Base-by-base conservation (phyloP, 768 basidiomycete genomes). In the Baorangia bicolor region DNA sequence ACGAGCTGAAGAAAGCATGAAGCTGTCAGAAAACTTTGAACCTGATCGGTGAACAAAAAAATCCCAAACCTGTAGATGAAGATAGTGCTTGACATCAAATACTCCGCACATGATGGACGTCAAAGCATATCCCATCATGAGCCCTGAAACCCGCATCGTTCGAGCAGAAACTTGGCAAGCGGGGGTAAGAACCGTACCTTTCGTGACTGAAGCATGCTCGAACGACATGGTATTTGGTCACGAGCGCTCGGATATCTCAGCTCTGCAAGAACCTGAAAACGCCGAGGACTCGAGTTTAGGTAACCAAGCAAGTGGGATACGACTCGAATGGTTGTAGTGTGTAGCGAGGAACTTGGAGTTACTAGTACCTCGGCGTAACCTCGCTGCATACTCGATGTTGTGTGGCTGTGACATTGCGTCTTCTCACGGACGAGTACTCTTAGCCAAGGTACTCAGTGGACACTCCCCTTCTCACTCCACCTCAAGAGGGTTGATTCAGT, bases 61-160 rank as follows among this genome's bases (percentile, higher is more conserved):
- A 51, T 48, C 16, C 61, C 77, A 60, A 59, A 85, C 88, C 75
- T 90, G 94, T 3, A 97, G 77, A 69, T 94, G 90, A 56, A 93
- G 80, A 69, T 93, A 91, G 64, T 94, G 87, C 69, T 95, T 96
- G 61, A 92, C 74, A 64, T 94, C 93, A 65, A 94, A 88, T 31
- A 96, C 68, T 1, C 90, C 87, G 42, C 80, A 85, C 7, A 84
- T 66, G 51, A 94, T 76, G n/a, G 94, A 91, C 3, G 84, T 80
- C 42, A 90, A 55, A 30, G 84, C 92, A 42, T 82, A 75, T 47
- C 78, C 75, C 53, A 92, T 74, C 85, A 96, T 94, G 55, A 94
- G 74, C 30, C 87, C 93, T 95, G 60, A 30, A 57, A 56, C 34
- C 21, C 51, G 33, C 25, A 39, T 40, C 34, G 6, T 35, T 18